Conservation (phyloP, 2,329 filamentous ascomycete species). For the Knufia fluminis region DNA sequence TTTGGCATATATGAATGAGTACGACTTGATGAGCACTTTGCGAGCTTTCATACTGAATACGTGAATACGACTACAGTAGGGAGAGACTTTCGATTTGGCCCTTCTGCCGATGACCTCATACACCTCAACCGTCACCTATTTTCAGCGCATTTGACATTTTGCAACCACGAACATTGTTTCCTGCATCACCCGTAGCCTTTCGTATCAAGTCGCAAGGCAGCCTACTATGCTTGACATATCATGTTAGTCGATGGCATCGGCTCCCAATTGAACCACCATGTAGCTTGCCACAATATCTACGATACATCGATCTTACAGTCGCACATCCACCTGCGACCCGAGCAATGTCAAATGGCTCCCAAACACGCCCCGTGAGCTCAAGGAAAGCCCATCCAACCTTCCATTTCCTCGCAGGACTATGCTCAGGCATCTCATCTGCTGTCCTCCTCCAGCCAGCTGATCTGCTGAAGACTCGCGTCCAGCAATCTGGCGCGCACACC, state of each 20-base stretch:
- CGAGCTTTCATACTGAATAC: too few relatives aligned
- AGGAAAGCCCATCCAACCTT: constrained; percentile 40
- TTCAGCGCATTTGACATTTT: too few relatives aligned
- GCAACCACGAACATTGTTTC: too few relatives aligned
- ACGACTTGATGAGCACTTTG: not conserved
- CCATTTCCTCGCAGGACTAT: constrained; percentile 81
- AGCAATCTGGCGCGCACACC: constrained; percentile 68
- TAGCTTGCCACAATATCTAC: not conserved
- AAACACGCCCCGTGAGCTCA: not conserved
- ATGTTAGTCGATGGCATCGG: not conserved
- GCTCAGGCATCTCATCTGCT: constrained; percentile 78
- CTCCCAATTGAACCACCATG: not conserved
- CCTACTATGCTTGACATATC: not conserved
- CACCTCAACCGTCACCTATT: too few relatives aligned
- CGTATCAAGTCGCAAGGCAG: too few relatives aligned
- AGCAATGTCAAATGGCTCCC: constrained; percentile 7
- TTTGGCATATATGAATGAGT: not conserved
- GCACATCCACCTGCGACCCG: not conserved
- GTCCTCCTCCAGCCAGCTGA: constrained; percentile 90
- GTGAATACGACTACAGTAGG: too few relatives aligned
- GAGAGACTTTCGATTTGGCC: too few relatives aligned
- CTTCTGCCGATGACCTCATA: too few relatives aligned
- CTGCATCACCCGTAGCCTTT: too few relatives aligned
- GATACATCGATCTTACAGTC: too few relatives aligned
- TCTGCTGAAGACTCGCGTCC: constrained; percentile 89